A percentile compares a stretch with the other conserved stretches of the same genome.
Evolutionary conservation across 805 yeast species (phyloP).

Genomic region (Candida ipomoeae): DNA sequence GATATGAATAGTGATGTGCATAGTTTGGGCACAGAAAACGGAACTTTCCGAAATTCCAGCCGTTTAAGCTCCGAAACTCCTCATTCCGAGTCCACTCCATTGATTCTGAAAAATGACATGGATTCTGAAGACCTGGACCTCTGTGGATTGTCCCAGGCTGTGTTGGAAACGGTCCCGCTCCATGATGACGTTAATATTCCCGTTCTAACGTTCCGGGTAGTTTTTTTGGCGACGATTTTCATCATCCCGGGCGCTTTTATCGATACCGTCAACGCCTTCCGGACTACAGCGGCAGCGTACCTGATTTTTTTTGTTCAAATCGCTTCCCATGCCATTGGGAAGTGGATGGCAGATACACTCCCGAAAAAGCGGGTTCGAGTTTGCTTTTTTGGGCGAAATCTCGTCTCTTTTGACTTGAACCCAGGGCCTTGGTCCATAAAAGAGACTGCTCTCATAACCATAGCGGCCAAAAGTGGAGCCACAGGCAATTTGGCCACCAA

Average conservation of each 20-base stretch:
- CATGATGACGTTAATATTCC: constrained; percentile 39
- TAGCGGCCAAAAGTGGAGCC: constrained; percentile 51
- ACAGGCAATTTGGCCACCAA: constrained; percentile 49
- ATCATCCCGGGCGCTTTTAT: constrained; percentile 41
- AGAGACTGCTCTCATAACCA: constrained; percentile 49
- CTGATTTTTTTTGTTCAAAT: constrained; percentile 51
- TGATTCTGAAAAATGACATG: neutral
- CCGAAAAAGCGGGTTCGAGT: constrained; percentile 29
- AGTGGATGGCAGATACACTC: constrained; percentile 39
- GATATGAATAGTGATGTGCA: too few relatives aligned
- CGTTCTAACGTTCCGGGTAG: constrained; percentile 34
- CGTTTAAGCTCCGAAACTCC: neutral
- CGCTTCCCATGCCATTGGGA: constrained; percentile 44
- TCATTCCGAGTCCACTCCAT: neutral
- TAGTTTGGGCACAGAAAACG: too few relatives aligned
- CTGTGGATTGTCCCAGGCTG: constrained; percentile 26
- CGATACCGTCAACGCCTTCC: constrained; percentile 39
- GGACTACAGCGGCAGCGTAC: constrained; percentile 47
- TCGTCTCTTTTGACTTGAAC: constrained; percentile 29
- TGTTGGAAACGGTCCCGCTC: constrained; percentile 35
- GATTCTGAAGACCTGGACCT: constrained; percentile 19
- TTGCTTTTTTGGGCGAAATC: constrained; percentile 10
- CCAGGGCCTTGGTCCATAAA: constrained; percentile 57
- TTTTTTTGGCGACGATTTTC: constrained; percentile 31
- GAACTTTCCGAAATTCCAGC: too few relatives aligned